Percentiles rank a stretch among this genome's conserved stretches.
These are phyloP conservation scores for Ormosia emarginata DNA, from an alignment of 306 rosid species.

Conservation along the genomic window DNA sequence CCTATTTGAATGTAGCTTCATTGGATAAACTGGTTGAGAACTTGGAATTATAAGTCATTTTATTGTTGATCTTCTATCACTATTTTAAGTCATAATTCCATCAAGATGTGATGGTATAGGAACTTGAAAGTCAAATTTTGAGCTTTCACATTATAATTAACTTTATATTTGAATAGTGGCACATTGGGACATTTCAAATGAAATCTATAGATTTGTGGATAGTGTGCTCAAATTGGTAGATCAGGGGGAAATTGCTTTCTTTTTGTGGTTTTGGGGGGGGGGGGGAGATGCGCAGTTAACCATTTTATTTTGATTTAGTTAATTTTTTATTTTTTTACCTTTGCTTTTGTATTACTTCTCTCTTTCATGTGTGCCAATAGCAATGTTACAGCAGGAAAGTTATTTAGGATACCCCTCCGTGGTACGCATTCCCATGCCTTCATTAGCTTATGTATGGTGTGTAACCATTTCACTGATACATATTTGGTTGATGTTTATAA, in stretches of 20 bases:
- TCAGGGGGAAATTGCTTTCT: not conserved
- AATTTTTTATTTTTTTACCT: not conserved
- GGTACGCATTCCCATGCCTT: conserved; percentile 99
- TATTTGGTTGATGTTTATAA: conserved; percentile 18
- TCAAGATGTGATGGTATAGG: not conserved
- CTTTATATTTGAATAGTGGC: not conserved
- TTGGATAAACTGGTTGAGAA: not conserved
- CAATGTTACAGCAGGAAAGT: conserved; percentile 97
- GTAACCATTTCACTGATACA: conserved; percentile 30
- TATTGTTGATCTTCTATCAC: not conserved
- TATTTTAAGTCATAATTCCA: not conserved
- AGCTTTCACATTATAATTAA: not conserved
- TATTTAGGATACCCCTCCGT: conserved; percentile 93
- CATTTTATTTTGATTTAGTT: not conserved
- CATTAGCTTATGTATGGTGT: conserved; percentile 93
- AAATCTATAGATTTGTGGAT: not conserved
- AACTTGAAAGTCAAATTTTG: not conserved
- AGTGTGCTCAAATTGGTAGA: not conserved
- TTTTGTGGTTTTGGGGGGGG: not conserved
- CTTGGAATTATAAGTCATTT: not conserved
- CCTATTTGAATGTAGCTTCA: not conserved
- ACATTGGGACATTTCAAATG: not conserved
- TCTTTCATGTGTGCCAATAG: conserved; percentile 46
- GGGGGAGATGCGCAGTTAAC: not conserved
- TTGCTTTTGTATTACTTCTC: conserved; percentile 21